Base-by-base conservation (phyloP, 495 filamentous ascomycete species). In the Penicillium salamii region DNA sequence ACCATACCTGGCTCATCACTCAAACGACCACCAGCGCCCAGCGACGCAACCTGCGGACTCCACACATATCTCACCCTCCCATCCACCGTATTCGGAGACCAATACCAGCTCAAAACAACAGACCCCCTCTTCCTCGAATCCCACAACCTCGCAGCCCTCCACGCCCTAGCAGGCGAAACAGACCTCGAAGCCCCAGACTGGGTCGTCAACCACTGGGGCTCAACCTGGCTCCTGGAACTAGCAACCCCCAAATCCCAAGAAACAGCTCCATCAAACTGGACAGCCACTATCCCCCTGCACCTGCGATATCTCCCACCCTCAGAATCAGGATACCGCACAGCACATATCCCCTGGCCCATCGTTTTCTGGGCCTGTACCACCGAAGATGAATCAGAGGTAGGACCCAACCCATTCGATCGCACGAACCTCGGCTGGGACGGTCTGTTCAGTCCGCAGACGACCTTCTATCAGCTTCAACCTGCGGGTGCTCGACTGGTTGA, bases 161-260 rank as follows among this genome's bases (percentile, higher is more conserved):
- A 79, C 33, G 81, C 82, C 44, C 77, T 88, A 37, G 80, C 83
- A 31, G 85, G 89, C 33, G 89, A 89, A 35, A 89, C 90, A 3
- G 93, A 97, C 55, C 90, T 98, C 39, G 93, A 98, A 68, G 90
- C 90, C 0, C 93, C 93, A 8, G 85, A 86, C 53, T 98, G 93
- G 77, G 81, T 82, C 9, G 74, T 88, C 35, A 62, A 76, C 19
- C 61, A 76, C 47, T 97, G 93, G 95, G 93, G 93, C 15, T 89
- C 85, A 11, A 81, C 78, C 9, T 72, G 91, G 46, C 78, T 97
- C 12, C 57, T 96, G 15, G 86, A 96, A 59, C 76, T 98, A 14
- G 77, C 81, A 0, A 76, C 75, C 12, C 84, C 38, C 15, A 12
- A 59, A 12, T 44, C 43, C 2, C 18, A 23, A 13, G 53, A 58